These are phyloP conservation scores for Bryopsis sp. DNA, from an alignment of 139 green algal genomes.

Conservation along the genomic window DNA sequence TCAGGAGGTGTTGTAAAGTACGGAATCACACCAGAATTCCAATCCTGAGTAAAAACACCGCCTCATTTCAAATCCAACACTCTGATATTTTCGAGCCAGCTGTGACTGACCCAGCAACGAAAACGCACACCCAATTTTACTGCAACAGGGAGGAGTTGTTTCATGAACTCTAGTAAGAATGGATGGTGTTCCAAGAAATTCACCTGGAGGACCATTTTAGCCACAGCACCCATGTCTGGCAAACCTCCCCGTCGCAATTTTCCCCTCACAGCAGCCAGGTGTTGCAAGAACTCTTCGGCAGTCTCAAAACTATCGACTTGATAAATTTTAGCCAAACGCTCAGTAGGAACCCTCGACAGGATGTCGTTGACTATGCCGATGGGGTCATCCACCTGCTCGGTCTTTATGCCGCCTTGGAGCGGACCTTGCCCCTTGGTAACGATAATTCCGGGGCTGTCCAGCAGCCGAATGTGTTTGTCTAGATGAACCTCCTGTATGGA, in stretches of 20 bases:
- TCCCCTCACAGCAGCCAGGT: conserved; percentile 61
- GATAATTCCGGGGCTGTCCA: conserved; percentile 87
- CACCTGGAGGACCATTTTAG: conserved; percentile 69
- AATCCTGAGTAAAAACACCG: conserved; percentile 63
- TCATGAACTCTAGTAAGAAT: background rate
- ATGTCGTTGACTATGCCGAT: conserved; percentile 8
- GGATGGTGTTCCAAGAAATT: background rate
- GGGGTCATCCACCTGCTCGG: background rate
- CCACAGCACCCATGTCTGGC: conserved; percentile 52
- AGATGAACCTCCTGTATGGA: conserved; percentile 84
- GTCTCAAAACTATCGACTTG: conserved; percentile 47
- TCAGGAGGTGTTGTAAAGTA: conserved; percentile 82
- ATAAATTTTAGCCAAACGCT: conserved; percentile 30
- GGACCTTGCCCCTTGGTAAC: conserved; percentile 34
- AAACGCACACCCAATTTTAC: no score
- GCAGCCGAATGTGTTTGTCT: conserved; percentile 89
- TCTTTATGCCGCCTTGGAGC: background rate
- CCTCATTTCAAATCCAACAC: no score
- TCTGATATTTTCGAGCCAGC: no score
- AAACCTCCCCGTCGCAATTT: conserved; percentile 77
- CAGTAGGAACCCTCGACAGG: background rate
- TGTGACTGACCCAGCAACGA: no score
- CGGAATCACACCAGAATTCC: conserved; percentile 84
- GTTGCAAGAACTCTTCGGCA: conserved; percentile 69
- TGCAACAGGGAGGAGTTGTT: no score